Base-by-base conservation (phyloP, 371 early-diverging fungal genomes). In the Apophysomyces ossiformis region DNA sequence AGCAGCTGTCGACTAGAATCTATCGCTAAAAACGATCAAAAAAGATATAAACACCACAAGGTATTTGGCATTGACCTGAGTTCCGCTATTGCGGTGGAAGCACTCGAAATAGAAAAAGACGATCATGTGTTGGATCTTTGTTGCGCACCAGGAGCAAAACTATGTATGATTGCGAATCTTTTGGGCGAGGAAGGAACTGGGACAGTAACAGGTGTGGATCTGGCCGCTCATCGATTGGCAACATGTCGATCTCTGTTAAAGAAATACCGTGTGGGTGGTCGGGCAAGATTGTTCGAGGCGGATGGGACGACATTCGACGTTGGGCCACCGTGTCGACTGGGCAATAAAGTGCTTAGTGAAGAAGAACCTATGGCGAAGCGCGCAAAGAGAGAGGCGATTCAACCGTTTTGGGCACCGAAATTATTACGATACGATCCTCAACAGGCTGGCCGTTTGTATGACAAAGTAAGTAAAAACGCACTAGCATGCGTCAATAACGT, bases 181-280 rank as follows among this genome's bases (percentile, higher is more conserved):
- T 72, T 93, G 45, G 83, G 82, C 4, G 63, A 71, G 18, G 66
- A 78, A 1, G 89, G 86, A 18, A 59, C 73, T 35, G 95, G 97
- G 1, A 92, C 93, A 0, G 91, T 93, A 1, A 98, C 98, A 0
- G 98, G 97, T 1, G 96, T 98, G 0, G 98, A 98, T 73, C 77
- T 96, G 38, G 89, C 91, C 0, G 56, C 67, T 4, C 87, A 91
- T 67, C 85, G 98, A 9, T 69, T 92, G 37, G 83, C 91, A 0
- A 93, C 89, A 1, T 90, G 91, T 72, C 83, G 87, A 18, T 85
- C 82, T 11, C 39, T 92, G 13, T 37, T 92, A 38, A 87, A 89
- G 64, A 92, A 90, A 57, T 89, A 90, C 65, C 81, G 81, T 46
- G 71, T 91, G 18, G 82, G 82, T 7, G 77, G 82, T 47, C 79